A percentile compares a stretch with the other conserved stretches of the same genome.
Conservation (phyloP, 306 rosid genomes). For the Prunus campanulata region DNA sequence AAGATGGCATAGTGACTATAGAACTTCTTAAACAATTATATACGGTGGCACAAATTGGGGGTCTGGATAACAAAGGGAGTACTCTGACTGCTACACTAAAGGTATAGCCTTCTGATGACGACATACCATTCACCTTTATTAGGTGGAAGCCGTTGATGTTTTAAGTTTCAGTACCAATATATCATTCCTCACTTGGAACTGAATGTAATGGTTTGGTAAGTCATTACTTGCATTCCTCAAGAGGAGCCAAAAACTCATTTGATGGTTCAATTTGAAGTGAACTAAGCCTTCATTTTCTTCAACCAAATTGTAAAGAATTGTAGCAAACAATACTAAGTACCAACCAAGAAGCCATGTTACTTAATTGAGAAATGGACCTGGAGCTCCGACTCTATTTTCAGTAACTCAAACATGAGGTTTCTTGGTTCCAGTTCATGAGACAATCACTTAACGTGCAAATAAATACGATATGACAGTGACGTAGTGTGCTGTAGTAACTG, state of each 20-base stretch:
- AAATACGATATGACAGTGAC: neutral
- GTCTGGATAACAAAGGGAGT: conserved; percentile 9
- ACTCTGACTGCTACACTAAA: too few relatives aligned
- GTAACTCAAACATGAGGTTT: neutral
- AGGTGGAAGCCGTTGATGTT: neutral
- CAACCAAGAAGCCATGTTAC: neutral
- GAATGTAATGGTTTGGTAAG: neutral
- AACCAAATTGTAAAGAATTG: too few relatives aligned
- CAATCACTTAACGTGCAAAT: neutral
- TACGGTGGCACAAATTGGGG: conserved; percentile 29
- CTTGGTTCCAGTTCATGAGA: neutral
- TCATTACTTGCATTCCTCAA: neutral
- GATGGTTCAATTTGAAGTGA: neutral
- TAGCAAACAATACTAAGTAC: neutral
- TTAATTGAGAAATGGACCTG: neutral
- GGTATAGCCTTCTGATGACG: neutral
- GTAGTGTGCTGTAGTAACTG: neutral
- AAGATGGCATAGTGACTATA: conserved; percentile 81
- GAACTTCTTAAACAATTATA: conserved; percentile 68
- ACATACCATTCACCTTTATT: neutral
- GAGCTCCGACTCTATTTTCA: neutral
- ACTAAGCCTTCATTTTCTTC: neutral
- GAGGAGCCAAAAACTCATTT: neutral
- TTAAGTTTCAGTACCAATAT: neutral
- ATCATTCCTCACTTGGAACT: neutral